Evolutionary conservation across 805 yeast genomes (phyloP).

Genomic region (Middelhovenomyces tepae): DNA sequence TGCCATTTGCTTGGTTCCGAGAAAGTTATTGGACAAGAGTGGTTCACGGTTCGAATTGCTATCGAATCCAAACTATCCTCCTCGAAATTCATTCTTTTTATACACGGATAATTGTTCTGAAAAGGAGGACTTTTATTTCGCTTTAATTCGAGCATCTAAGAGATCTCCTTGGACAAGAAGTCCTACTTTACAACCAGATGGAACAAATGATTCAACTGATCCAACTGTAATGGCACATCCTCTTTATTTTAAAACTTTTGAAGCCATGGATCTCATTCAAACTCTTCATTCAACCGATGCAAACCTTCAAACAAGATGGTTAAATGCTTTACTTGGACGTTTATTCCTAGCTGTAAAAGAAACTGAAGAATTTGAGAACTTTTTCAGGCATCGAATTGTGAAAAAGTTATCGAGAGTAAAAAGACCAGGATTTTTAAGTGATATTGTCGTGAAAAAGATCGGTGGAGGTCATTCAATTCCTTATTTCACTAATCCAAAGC

Average conservation of each 20-base stretch:
- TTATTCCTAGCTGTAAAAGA: constrained; percentile 67
- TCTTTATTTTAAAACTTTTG: constrained; percentile 58
- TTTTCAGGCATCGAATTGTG: constrained; percentile 49
- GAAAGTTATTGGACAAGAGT: constrained; percentile 21
- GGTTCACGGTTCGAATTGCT: too few relatives aligned
- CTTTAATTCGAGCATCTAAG: constrained; percentile 69
- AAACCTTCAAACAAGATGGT: constrained; percentile 78
- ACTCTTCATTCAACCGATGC: constrained; percentile 75
- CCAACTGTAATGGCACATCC: constrained; percentile 66
- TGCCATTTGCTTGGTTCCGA: constrained; percentile 64
- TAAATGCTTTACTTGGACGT: constrained; percentile 81
- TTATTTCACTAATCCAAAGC: constrained; percentile 58
- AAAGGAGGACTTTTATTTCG: constrained; percentile 92
- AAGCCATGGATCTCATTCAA: constrained; percentile 66
- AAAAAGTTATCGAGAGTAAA: constrained; percentile 71
- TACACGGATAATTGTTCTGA: constrained; percentile 71
- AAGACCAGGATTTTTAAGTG: constrained; percentile 81
- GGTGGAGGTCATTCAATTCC: constrained; percentile 79
- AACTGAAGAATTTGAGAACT: constrained; percentile 55
- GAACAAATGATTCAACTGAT: constrained; percentile 30
- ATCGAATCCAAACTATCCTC: constrained; percentile 20
- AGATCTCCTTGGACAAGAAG: constrained; percentile 14
- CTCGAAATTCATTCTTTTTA: constrained; percentile 44
- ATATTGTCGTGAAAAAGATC: constrained; percentile 62
- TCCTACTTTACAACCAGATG: constrained; percentile 4